These are phyloP conservation scores for Gastrodia elata DNA, from an alignment of 106 monocot species.

Conservation along the genomic window DNA sequence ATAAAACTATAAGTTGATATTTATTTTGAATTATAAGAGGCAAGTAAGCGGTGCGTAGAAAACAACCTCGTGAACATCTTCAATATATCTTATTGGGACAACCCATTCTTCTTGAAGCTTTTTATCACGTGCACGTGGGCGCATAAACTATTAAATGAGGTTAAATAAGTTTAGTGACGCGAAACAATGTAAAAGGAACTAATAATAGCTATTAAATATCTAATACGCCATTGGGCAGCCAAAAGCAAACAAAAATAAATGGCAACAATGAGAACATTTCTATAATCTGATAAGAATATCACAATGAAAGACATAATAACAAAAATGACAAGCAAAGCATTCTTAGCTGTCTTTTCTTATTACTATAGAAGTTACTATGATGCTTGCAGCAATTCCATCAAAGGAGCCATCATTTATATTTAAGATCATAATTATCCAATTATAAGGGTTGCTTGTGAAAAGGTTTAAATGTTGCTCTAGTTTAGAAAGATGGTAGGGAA, in stretches of 20 bases:
- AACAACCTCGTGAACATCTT: conserved; percentile 62
- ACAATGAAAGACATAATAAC: neutral
- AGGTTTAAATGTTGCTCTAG: no score
- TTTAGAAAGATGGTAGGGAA: no score
- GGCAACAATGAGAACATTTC: neutral
- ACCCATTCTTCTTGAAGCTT: conserved; percentile 95
- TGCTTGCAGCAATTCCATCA: neutral
- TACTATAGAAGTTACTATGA: neutral
- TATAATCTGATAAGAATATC: neutral
- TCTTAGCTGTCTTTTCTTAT: neutral
- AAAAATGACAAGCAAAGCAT: neutral
- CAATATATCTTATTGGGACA: conserved; percentile 52
- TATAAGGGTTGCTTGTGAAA: no score
- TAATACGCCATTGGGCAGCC: neutral
- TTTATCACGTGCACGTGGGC: conserved; percentile 65
- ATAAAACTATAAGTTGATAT: no score
- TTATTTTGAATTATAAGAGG: neutral
- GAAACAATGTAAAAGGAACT: neutral
- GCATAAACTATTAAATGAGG: conserved; percentile 53
- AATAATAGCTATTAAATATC: neutral
- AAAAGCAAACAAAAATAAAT: neutral
- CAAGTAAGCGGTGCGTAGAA: neutral
- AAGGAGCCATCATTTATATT: neutral
- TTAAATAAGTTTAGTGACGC: neutral
- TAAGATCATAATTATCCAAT: neutral